A percentile compares a stretch with the other conserved stretches of the same genome.
Conservation (phyloP, 106 monocot genomes). For the Apostasia shenzhenica region DNA sequence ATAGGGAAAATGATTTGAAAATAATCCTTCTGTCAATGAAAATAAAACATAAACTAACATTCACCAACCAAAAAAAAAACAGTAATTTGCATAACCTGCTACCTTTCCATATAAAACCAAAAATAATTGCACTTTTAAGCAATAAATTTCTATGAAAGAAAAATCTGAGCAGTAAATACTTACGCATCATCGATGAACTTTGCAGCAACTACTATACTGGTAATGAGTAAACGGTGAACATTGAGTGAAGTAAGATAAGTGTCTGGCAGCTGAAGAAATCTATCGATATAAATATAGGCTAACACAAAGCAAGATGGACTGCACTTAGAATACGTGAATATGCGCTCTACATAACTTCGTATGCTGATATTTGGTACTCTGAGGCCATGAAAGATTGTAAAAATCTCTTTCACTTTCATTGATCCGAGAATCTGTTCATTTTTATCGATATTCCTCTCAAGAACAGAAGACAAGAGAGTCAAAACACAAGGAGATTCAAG, state of each 20-base stretch:
- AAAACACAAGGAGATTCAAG: conserved; percentile 39
- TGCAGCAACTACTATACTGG: conserved; percentile 53
- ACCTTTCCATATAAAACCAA: background rate
- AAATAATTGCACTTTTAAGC: background rate
- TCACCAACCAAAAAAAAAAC: too few relatives aligned
- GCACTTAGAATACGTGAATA: conserved; percentile 72
- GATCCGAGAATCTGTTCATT: conserved; percentile 40
- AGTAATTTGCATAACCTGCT: too few relatives aligned
- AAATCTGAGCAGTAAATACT: conserved; percentile 7
- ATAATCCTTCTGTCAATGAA: too few relatives aligned
- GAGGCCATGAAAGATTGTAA: conserved; percentile 59
- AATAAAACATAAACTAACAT: too few relatives aligned
- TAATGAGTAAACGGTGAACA: conserved; percentile 65
- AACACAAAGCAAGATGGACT: conserved; percentile 78
- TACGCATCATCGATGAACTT: conserved; percentile 86
- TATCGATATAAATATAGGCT: conserved; percentile 62
- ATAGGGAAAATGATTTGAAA: too few relatives aligned
- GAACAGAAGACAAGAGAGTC: conserved; percentile 37
- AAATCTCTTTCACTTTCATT: conserved; percentile 18
- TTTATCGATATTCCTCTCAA: conserved; percentile 40
- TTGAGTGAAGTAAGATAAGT: conserved; percentile 52
- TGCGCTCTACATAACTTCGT: conserved; percentile 46
- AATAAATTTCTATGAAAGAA: background rate
- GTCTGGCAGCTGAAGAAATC: conserved; percentile 48
- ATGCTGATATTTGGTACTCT: conserved; percentile 53